A percentile compares a stretch with the other conserved stretches of the same genome.
Conservation (phyloP, 768 basidiomycete species). For the Aureoboletus auriporus region DNA sequence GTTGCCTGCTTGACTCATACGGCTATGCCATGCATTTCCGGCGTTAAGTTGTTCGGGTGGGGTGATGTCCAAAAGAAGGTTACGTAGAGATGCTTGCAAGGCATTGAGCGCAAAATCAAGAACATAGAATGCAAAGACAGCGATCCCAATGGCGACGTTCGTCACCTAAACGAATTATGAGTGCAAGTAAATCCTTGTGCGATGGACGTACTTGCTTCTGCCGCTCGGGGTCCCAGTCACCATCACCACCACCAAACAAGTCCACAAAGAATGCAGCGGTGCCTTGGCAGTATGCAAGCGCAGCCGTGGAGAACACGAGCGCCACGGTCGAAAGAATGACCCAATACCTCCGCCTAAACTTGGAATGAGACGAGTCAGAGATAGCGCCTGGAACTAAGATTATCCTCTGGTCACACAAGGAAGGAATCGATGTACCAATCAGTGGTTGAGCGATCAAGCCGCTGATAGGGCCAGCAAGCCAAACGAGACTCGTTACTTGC, state of each 20-base stretch:
- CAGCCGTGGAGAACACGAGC: slow-evolving; percentile 72
- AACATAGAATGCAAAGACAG: slow-evolving; percentile 86
- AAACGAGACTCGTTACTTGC: slow-evolving; percentile 89
- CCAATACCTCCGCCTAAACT: slow-evolving; percentile 91
- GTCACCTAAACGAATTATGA: slow-evolving; percentile 43
- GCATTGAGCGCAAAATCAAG: slow-evolving; percentile 98
- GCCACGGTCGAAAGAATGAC: slow-evolving; percentile 83
- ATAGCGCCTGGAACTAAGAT: slow-evolving; percentile 64
- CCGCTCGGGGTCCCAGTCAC: slow-evolving; percentile 84
- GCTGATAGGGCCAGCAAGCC: slow-evolving; percentile 93
- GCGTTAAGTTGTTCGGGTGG: slow-evolving; percentile 85
- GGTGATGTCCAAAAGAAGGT: slow-evolving; percentile 88
- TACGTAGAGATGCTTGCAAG: slow-evolving; percentile 86
- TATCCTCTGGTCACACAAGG: slow-evolving; percentile 1
- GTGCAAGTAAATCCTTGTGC: not conserved
- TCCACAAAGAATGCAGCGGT: slow-evolving; percentile 75
- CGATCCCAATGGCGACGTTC: slow-evolving; percentile 76
- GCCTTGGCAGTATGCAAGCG: slow-evolving; percentile 78
- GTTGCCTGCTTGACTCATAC: slow-evolving; percentile 96
- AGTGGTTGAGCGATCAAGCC: slow-evolving; percentile 96
- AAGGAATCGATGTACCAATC: slow-evolving; percentile 57
- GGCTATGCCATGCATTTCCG: slow-evolving; percentile 98
- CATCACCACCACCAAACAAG: slow-evolving; percentile 65
- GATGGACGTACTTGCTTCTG: slow-evolving; percentile 47
- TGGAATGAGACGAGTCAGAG: slow-evolving; percentile 89